These are phyloP conservation scores for Heracleum sosnowskyi DNA, from an alignment of 129 eudicot genomes.

Conservation along the genomic window DNA sequence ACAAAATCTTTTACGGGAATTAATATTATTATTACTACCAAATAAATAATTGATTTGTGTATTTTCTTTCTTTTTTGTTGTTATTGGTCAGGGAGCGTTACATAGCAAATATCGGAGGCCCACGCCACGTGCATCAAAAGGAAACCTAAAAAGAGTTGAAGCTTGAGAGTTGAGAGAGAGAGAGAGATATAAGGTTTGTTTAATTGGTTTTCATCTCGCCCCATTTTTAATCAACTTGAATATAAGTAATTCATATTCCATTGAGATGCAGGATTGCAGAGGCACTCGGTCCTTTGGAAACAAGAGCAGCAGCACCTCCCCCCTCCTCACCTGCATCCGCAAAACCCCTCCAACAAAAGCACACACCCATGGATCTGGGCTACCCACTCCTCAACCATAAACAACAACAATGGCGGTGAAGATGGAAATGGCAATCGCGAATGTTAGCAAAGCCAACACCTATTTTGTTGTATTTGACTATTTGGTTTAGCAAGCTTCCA, in stretches of 20 bases:
- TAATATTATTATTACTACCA: not conserved
- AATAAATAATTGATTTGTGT: not conserved
- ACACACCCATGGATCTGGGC: too few relatives aligned
- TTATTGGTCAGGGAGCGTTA: not conserved
- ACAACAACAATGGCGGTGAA: not conserved
- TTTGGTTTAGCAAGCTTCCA: not conserved
- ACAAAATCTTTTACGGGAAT: not conserved
- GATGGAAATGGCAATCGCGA: not conserved
- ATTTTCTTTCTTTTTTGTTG: too few relatives aligned
- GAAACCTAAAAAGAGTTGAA: not conserved
- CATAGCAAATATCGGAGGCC: not conserved
- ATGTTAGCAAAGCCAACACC: too few relatives aligned
- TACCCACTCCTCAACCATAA: too few relatives aligned
- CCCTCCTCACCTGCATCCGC: not conserved
- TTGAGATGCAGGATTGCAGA: not conserved
- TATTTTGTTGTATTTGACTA: too few relatives aligned
- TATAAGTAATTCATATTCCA: too few relatives aligned
- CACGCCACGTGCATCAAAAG: conserved; percentile 1
- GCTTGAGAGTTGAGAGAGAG: not conserved
- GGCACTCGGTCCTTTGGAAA: too few relatives aligned
- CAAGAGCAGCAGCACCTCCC: too few relatives aligned
- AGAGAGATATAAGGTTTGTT: not conserved
- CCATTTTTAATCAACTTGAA: not conserved
- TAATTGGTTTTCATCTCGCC: not conserved
- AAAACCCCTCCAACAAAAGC: not conserved